Evolutionary conservation across 2,329 filamentous ascomycete species (phyloP).

Genomic region (Epichloe hybrida): DNA sequence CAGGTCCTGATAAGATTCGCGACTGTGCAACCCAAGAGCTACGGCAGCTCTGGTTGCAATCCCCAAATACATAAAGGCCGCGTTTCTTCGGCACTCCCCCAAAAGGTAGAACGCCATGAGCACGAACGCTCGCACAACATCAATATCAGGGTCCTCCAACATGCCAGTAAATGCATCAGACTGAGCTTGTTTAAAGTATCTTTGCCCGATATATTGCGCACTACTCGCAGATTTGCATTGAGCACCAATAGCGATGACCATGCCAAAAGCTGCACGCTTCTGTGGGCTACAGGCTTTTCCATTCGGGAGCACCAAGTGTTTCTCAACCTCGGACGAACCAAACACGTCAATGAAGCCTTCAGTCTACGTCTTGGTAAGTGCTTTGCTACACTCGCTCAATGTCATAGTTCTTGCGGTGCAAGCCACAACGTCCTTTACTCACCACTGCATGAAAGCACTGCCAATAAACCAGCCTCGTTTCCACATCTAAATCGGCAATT

Average conservation of each 20-base stretch:
- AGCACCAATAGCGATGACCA: constrained; percentile 13
- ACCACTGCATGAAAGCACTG: constrained; percentile 12
- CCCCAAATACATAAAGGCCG: constrained; percentile 50
- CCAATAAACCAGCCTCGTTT: constrained; percentile 7
- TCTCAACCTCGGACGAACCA: constrained; percentile 15
- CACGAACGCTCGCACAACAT: constrained; percentile 37
- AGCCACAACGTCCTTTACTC: neutral
- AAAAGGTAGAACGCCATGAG: constrained; percentile 48
- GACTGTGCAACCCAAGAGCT: constrained; percentile 39
- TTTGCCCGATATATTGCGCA: constrained; percentile 22
- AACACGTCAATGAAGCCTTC: constrained; percentile 22
- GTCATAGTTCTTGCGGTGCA: neutral
- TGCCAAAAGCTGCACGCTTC: constrained; percentile 23
- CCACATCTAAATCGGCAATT: constrained; percentile 7
- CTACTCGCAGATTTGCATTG: constrained; percentile 17
- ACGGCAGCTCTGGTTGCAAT: constrained; percentile 44
- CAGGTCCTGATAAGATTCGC: constrained; percentile 16
- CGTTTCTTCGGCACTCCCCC: constrained; percentile 45
- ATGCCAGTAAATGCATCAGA: constrained; percentile 12
- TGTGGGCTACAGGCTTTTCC: constrained; percentile 3
- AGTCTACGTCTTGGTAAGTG: constrained; percentile 11
- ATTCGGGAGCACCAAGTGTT: constrained; percentile 7
- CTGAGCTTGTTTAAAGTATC: constrained; percentile 16
- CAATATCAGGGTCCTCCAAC: constrained; percentile 39
- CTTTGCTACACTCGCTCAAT: neutral